Evolutionary conservation across 495 filamentous ascomycete genomes (phyloP).

Genomic region (Mytilinidion resinicola): DNA sequence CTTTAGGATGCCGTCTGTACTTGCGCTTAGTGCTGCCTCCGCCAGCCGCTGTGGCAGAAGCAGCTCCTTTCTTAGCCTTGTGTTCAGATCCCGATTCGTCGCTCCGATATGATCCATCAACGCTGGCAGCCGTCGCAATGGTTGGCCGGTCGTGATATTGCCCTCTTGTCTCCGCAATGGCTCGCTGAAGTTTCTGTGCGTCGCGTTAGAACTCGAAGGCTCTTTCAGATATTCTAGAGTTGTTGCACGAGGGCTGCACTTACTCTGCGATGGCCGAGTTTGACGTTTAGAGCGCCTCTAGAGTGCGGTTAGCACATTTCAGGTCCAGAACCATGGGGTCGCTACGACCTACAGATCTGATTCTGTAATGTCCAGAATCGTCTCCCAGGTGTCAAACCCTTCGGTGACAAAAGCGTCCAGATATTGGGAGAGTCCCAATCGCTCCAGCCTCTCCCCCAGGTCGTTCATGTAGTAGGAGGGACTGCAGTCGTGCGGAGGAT

Average conservation of each 20-base stretch:
- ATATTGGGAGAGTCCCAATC: slow-evolving; percentile 69
- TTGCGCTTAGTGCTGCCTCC: slow-evolving; percentile 56
- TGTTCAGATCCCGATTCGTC: slow-evolving; percentile 30
- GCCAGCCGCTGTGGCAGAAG: slow-evolving; percentile 3
- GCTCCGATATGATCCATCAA: slow-evolving; percentile 27
- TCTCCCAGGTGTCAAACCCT: slow-evolving; percentile 77
- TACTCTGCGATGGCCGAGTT: slow-evolving; percentile 73
- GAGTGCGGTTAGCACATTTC: neutral
- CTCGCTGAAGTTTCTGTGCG: slow-evolving; percentile 33
- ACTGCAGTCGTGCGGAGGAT: neutral
- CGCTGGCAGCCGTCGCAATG: slow-evolving; percentile 8
- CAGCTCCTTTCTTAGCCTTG: slow-evolving; percentile 14
- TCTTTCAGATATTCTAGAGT: neutral
- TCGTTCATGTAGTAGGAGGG: slow-evolving; percentile 43
- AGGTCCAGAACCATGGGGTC: slow-evolving; percentile 4
- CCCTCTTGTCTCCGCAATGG: slow-evolving; percentile 28
- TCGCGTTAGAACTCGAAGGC: neutral
- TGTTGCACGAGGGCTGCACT: slow-evolving; percentile 25
- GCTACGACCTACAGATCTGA: slow-evolving; percentile 58
- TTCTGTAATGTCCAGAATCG: slow-evolving; percentile 71
- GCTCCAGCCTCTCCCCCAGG: slow-evolving; percentile 55
- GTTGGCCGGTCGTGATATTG: slow-evolving; percentile 15
- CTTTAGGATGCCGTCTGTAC: slow-evolving; percentile 74
- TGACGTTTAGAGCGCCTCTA: slow-evolving; percentile 63
- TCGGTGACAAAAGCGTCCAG: slow-evolving; percentile 61